These are phyloP conservation scores for Teunomyces stri DNA, from an alignment of 805 yeast genomes.

Conservation along the genomic window DNA sequence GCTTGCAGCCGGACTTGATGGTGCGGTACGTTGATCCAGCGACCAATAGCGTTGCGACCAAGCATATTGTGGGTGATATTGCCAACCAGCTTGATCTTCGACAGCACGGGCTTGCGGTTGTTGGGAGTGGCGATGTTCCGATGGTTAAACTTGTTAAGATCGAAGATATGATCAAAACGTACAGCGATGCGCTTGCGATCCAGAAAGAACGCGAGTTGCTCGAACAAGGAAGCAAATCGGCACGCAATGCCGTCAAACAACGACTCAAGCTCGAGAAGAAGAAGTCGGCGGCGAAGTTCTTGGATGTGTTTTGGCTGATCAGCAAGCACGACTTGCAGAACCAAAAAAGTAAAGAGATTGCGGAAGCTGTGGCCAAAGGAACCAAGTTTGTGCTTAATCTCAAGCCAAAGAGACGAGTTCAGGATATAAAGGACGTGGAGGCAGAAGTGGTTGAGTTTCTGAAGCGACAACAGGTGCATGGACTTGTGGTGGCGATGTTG, in stretches of 20 bases:
- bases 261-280: conserved; percentile 34
- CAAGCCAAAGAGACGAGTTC: conserved; percentile 1
- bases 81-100: conserved; percentile 28
- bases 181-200: conserved; percentile 31
- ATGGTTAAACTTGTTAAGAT: conserved; percentile 25
- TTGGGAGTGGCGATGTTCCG: conserved; percentile 20
- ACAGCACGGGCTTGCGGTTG: conserved; percentile 23
- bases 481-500: conserved; percentile 24
- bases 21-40: conserved; percentile 28
- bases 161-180: conserved; percentile 32
- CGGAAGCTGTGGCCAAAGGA: not conserved
- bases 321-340: conserved; percentile 49
- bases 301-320: conserved; percentile 57
- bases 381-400: conserved; percentile 1
- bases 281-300: conserved; percentile 42
- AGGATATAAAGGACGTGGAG: conserved; percentile 7
- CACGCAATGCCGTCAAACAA: conserved; percentile 24
- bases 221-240: conserved; percentile 32
- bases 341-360: conserved; percentile 53
- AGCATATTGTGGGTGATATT: conserved; percentile 27
- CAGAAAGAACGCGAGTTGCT: conserved; percentile 29
- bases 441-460: conserved; percentile 3
- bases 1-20: conserved; percentile 12
- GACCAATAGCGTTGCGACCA: conserved; percentile 15
- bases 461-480: conserved; percentile 13